Conservation (phyloP, 441 rosid species). For the Kokia cookei region DNA sequence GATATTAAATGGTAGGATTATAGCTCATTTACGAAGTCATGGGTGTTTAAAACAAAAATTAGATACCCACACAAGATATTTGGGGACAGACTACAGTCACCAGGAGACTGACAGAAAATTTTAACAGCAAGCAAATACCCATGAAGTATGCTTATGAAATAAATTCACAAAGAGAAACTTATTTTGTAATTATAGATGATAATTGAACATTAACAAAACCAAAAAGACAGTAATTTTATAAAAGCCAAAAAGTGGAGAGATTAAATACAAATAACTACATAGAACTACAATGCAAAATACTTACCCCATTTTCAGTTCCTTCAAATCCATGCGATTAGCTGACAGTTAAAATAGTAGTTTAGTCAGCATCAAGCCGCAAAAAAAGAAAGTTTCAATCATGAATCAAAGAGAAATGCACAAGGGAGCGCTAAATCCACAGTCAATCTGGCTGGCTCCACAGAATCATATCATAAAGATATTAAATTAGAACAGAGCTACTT, state of each 20-base stretch:
- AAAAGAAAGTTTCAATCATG: background rate
- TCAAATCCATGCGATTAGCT: conserved; percentile 80
- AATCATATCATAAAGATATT: background rate
- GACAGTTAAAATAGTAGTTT: conserved; percentile 20
- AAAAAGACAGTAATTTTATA: background rate
- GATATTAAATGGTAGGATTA: background rate
- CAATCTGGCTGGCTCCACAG: conserved; percentile 2
- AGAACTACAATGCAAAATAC: background rate
- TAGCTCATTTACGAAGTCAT: background rate
- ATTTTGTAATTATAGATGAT: background rate
- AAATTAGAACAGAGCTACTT: background rate
- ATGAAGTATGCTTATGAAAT: background rate
- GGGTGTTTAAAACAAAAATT: background rate
- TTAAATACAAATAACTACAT: background rate
- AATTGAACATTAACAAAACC: background rate
- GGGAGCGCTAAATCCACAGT: conserved; percentile 1
- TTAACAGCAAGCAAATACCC: background rate
- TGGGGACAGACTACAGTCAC: background rate
- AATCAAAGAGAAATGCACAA: conserved; percentile 5
- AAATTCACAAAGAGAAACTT: background rate
- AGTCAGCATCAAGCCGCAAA: conserved; percentile 25
- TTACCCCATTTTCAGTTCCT: conserved; percentile 95
- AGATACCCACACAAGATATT: background rate
- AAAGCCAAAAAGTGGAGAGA: background rate
- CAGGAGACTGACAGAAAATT: background rate